Base-by-base conservation (phyloP, 495 filamentous ascomycete genomes). In the Pseudevernia furfuracea region DNA sequence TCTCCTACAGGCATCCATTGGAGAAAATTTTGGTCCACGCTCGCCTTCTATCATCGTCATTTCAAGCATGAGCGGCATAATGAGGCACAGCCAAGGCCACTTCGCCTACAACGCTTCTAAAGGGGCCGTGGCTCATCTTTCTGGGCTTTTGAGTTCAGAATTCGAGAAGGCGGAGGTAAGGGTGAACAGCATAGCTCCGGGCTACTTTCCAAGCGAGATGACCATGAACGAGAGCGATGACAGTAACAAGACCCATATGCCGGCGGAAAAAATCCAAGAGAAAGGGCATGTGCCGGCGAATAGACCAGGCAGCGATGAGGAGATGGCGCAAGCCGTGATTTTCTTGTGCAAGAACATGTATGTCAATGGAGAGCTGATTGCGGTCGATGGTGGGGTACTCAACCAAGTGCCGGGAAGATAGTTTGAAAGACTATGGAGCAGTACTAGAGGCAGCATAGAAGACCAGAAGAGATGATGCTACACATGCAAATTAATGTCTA, bases 201-300 rank as follows among this genome's bases (percentile, higher is more conserved):
- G 78, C 4, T 81, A 86, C 66, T 87, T 87, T 64, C 83, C 83
- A 11, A 78, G 73, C 39, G 84, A 87, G 74, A 82, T 89, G 85
- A 89, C 86, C 12, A 76, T 82, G 49, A 79, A 79, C 55, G 75
- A 77, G 64, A 80, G 77, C 61, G 82, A 83, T 32, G 77, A 82
- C 23, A 74, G 73, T 36, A 80, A 80, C 67, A 86, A 86, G 73
- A 81, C 77, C 41, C 63, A 78, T 32, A 64, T 86, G 66, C 72
- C 77, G 34, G 73, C 76, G 38, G 78, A 78, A 63, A 80, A 79
- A 67, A 66, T 80, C 3, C 69, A 77, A 60, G 70, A 73, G 58
- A 79, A 79, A 66, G 79, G 77, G 0, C 78, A 80, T 67, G 79
- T 80, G 57, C 79, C 79, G 9, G 72, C 74, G 36, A 57, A 70